Evolutionary conservation across 164 flowering plant genomes (phyloP), one percentile per base, ranked within the genome.

Genomic region (Berberis thunbergii): DNA sequence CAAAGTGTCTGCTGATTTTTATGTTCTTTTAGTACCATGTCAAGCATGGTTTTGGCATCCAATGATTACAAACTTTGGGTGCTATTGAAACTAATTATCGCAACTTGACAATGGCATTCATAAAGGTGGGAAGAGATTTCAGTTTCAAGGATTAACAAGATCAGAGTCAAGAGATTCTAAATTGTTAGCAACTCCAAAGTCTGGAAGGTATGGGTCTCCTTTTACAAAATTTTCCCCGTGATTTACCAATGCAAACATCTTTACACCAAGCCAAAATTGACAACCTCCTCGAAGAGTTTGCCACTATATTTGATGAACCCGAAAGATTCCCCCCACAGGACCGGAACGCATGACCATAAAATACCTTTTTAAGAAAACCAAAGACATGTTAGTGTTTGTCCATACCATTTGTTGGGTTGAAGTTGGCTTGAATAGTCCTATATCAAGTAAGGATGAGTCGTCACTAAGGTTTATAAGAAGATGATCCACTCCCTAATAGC

Each of bases 61-160:
- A 60, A 12, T 60, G 63, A 52, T 45, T 60, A 3, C 41, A 45
- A 26, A 60, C 63, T 10, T 60, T 60, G 9, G 50, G 63, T 12
- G 7, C 7, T 1, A 13, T 60, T 8, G 63, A 60, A 60, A 45
- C 49, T 13, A 52, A 43, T 9, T 43, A 60, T 41, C 3, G 8
- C 2, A 45, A 45, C 4, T 6, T 59, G 4, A 42, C 48, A 4
- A 45, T 60, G 63, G 38, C 63, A 12, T 60, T 60, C 8, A 45
- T 13, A 4, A 13, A n/a, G 40, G 1, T 6, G 41, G 52, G 3
- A 11, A 45, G 7, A 1, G 7, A 2, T 45, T 3, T 13, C 3
- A 10, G 3, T 60, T 60, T n/a, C 49, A 45, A 60, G 63, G 63
- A 1, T n/a, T 60, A 40, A 60, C 4, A 41, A 8, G 39, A 9